Base-by-base conservation (phyloP, 2,329 filamentous ascomycete species). In the Fusarium sp. region DNA sequence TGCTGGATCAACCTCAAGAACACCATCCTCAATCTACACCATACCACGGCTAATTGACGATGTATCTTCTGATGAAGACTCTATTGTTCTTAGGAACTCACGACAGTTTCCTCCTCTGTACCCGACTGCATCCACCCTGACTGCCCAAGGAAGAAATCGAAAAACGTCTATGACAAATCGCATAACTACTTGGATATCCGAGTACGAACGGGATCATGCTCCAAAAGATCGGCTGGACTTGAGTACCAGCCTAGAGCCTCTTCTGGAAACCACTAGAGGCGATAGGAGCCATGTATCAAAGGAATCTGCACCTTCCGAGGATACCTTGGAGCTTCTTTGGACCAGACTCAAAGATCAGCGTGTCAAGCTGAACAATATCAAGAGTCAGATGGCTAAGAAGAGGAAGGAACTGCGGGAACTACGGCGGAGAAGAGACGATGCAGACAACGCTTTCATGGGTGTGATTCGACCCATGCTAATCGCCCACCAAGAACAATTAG, bases 381-480 rank as follows among this genome's bases (percentile, higher is more conserved):
- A 77, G 51, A 53, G 51, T 4, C 62, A 75, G 16, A 82, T 82
- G 78, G 71, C 77, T 5, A 56, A 58, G 18, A 77, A 74, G 50
- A 76, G 81, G 32, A 77, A 73, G 34, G 69, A 75, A 37, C 53
- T 82, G 40, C 73, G 74, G 42, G 63, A 76, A 7, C 57, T 80
- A 20, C 78, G 81, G 2, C 76, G 68, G 20, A 69, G 65, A 25
- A 80, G 77, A 54, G 78, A 81, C 41, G 74, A 78, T 27, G 76
- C 79, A 8, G 82, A 83, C 50, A 82, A 82, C 65, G 74, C 74
- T 2, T 81, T 83, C 47, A 82, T 83, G 80, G 75, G 76, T 28
- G 66, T 79, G 18, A 66, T 82, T 21, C 76, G 81, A 6, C 80
- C 79, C 1, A 73, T 82, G 25, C 71, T 82, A 6, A 71, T 81